phyloP scores from a whole-genome alignment of 805 yeast genomes.

The Lipomyces yamadae region DNA sequence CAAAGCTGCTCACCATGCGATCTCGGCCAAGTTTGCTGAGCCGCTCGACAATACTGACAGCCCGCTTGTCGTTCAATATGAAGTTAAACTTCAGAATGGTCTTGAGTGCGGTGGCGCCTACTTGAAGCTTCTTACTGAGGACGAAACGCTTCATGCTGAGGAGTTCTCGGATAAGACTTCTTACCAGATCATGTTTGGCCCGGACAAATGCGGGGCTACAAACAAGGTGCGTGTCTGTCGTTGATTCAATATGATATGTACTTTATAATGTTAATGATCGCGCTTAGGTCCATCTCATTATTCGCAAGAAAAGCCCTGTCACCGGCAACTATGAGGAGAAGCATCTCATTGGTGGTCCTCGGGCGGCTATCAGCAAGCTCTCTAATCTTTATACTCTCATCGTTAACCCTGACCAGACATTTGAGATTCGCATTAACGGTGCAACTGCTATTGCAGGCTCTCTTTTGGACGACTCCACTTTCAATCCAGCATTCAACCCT shows the following conservation, averaged over 20 bases:
- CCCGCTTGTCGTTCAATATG: constrained; percentile 85
- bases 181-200: constrained; percentile 91
- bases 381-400: constrained; percentile 78
- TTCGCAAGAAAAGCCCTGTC: constrained; percentile 61
- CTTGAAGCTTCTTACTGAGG: constrained; percentile 66
- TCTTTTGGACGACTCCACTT: constrained; percentile 58
- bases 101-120: constrained; percentile 90
- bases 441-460: constrained; percentile 72
- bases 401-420: constrained; percentile 65
- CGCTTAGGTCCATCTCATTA: constrained; percentile 62
- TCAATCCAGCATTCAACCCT: constrained; percentile 71
- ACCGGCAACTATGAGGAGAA: constrained; percentile 69
- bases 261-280: neutral
- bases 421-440: constrained; percentile 84
- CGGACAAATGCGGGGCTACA: constrained; percentile 83
- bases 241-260: neutral
- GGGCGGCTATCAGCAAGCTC: constrained; percentile 58
- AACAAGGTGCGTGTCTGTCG: constrained; percentile 54
- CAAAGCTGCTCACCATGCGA: constrained; percentile 82
- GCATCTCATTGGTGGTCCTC: constrained; percentile 69
- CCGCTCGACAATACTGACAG: constrained; percentile 64
- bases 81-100: constrained; percentile 80
- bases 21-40: constrained; percentile 62
- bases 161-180: constrained; percentile 70
- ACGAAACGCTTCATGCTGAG: constrained; percentile 47